phyloP scores from a whole-genome alignment of 805 yeast species.

The Candida maris region DNA sequence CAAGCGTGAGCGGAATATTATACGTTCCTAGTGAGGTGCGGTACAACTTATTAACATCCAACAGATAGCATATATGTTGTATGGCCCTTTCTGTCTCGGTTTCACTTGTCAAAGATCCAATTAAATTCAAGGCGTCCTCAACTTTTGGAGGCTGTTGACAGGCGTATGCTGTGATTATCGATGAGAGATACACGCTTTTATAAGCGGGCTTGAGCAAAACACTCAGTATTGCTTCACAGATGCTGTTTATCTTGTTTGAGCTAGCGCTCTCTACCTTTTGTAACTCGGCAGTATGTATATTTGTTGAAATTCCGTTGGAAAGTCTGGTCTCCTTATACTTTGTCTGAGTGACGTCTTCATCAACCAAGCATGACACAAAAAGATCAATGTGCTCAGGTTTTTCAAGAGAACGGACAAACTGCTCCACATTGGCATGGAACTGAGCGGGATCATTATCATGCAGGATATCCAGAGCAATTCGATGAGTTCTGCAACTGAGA shows the following conservation, averaged over 20 bases:
- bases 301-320: not conserved
- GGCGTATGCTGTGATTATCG: constrained; percentile 86
- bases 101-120: constrained; percentile 47
- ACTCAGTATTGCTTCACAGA: constrained; percentile 67
- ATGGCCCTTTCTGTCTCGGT: constrained; percentile 57
- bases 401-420: constrained; percentile 66
- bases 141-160: constrained; percentile 87
- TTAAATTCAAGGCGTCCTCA: constrained; percentile 64
- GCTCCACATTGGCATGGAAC: constrained; percentile 60
- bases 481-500: constrained; percentile 77
- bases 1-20: constrained; percentile 73
- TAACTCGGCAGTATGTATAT: constrained; percentile 4
- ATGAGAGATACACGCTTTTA: constrained; percentile 59
- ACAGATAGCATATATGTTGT: constrained; percentile 83
- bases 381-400: constrained; percentile 77
- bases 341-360: constrained; percentile 79
- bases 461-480: constrained; percentile 85
- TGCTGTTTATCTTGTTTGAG: constrained; percentile 56
- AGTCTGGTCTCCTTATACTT: constrained; percentile 72
- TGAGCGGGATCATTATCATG: constrained; percentile 80
- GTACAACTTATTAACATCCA: constrained; percentile 82
- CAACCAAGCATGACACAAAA: constrained; percentile 79
- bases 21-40: constrained; percentile 77
- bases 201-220: constrained; percentile 52
- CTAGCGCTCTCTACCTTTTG: constrained; percentile 2